Conservation (phyloP, 169 alveolate species). For the Cardiosporidium cionae region DNA sequence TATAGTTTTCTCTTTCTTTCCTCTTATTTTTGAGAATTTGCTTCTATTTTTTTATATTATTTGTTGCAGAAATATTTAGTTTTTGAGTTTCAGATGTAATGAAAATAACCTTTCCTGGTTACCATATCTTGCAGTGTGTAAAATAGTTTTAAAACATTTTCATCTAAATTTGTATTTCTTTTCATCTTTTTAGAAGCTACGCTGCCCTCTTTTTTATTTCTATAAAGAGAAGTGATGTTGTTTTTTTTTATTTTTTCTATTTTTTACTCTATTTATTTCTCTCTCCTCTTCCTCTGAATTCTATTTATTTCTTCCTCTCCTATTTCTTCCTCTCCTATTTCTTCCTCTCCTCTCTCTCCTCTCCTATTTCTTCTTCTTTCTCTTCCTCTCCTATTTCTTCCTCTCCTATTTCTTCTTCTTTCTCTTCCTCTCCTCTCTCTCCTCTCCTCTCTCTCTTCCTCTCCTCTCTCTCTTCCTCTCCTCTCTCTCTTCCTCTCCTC, state of each 20-base stretch:
- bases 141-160: neutral
- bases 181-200: neutral
- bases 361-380: neutral
- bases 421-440: no score
- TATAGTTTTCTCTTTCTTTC: no score
- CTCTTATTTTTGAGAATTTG: no score
- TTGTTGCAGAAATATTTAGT: no score
- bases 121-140: no score
- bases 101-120: no score
- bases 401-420: neutral
- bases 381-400: neutral
- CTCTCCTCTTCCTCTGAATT: neutral
- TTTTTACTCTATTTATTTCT: neutral
- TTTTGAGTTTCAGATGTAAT: no score
- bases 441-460: neutral
- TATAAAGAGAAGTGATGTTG: neutral
- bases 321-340: no score
- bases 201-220: neutral
- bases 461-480: neutral
- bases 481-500: neutral
- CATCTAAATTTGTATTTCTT: neutral
- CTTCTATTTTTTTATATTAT: no score
- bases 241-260: neutral
- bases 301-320: neutral
- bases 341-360: neutral